Conservation (phyloP, 2,329 filamentous ascomycete genomes). For the Teratosphaeria destructans region DNA sequence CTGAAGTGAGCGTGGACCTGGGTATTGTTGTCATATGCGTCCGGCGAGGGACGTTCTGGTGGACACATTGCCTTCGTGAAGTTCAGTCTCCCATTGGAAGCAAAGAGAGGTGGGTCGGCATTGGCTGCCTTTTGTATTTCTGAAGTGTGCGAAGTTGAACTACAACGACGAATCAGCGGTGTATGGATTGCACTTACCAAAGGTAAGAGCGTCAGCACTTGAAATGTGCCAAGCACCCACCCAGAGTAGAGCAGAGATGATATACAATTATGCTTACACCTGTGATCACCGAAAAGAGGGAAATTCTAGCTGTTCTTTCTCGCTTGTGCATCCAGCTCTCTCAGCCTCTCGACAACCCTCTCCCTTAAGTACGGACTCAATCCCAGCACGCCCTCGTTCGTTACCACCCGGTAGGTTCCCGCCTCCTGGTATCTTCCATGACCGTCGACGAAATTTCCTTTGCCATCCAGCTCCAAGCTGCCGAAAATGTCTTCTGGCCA, state of each 20-base stretch:
- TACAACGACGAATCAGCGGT: background rate
- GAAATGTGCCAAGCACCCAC: background rate
- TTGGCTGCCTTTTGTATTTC: background rate
- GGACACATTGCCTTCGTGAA: background rate
- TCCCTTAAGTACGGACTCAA: constrained; percentile 24
- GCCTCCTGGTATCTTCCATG: constrained; percentile 50
- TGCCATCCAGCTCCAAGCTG: constrained; percentile 50
- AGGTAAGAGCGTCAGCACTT: background rate
- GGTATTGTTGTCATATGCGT: constrained; percentile 4
- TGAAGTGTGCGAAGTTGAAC: background rate
- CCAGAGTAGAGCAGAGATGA: background rate
- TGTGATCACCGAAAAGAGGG: background rate
- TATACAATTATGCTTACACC: background rate
- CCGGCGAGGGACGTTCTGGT: constrained; percentile 1
- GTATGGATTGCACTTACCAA: background rate
- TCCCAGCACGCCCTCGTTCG: constrained; percentile 45
- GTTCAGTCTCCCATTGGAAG: background rate
- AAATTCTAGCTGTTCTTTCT: constrained; percentile 8
- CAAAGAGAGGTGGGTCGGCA: background rate
- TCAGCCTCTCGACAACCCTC: constrained; percentile 24
- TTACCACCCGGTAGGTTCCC: constrained; percentile 52
- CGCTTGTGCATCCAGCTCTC: constrained; percentile 22
- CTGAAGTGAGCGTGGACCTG: constrained; percentile 6
- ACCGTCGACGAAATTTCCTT: constrained; percentile 46
- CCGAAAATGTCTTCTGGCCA: constrained; percentile 59